These are phyloP conservation scores for Coemansia sp. DNA, from an alignment of 192 early-diverging fungal species.

Conservation along the genomic window DNA sequence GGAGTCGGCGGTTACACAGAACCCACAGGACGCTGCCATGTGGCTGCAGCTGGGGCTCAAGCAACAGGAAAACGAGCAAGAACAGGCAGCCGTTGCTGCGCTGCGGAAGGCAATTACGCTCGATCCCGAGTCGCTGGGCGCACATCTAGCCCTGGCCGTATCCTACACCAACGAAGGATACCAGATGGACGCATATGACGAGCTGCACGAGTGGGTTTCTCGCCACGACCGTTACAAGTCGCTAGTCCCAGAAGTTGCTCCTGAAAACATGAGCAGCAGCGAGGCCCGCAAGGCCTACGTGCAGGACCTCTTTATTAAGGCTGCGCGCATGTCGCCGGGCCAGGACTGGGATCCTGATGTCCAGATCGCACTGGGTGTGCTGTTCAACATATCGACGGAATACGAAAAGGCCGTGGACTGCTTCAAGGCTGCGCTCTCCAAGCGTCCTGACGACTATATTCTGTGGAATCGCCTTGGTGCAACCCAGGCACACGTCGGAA, in stretches of 20 bases:
- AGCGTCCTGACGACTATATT: slow-evolving; percentile 86
- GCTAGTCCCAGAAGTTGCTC: slow-evolving; percentile 39
- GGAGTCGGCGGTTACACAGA: slow-evolving; percentile 82
- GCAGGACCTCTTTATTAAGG: slow-evolving; percentile 74
- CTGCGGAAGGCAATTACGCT: slow-evolving; percentile 74
- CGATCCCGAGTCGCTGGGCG: slow-evolving; percentile 74
- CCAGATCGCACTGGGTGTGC: slow-evolving; percentile 89
- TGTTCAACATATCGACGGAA: slow-evolving; percentile 92
- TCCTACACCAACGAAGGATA: slow-evolving; percentile 92
- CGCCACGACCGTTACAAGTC: slow-evolving; percentile 70
- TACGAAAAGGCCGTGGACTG: slow-evolving; percentile 97
- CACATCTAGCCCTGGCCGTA: slow-evolving; percentile 85
- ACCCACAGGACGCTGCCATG: slow-evolving; percentile 71
- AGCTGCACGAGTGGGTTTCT: slow-evolving; percentile 83
- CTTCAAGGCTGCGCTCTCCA: slow-evolving; percentile 86
- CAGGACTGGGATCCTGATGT: slow-evolving; percentile 80
- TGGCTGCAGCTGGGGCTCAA: slow-evolving; percentile 87
- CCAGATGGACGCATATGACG: slow-evolving; percentile 82
- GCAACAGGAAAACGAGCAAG: slow-evolving; percentile 98
- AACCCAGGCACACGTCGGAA: slow-evolving; percentile 87
- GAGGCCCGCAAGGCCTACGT: slow-evolving; percentile 68
- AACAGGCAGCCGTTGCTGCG: slow-evolving; percentile 86
- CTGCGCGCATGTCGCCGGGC: slow-evolving; percentile 63
- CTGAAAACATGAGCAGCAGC: slow-evolving; percentile 33
- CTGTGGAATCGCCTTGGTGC: slow-evolving; percentile 98